These are phyloP conservation scores for Chlamydomonas sp. DNA, from an alignment of 139 green algal genomes.

Conservation along the genomic window DNA sequence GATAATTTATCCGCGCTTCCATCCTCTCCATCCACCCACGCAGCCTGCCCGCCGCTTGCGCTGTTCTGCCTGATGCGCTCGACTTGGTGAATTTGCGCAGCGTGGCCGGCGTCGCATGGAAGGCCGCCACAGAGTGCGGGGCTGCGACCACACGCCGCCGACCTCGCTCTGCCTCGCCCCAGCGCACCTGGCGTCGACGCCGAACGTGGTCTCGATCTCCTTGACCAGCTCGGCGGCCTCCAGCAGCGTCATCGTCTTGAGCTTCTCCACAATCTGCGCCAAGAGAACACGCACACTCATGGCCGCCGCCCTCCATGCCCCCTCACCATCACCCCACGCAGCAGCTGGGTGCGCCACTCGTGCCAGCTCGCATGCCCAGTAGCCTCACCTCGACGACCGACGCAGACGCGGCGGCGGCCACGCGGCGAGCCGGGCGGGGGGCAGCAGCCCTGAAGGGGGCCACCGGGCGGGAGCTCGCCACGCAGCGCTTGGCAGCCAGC, in stretches of 20 bases:
- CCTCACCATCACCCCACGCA: too few species aligned
- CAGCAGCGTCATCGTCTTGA: slow-evolving; percentile 60
- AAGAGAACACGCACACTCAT: too few species aligned
- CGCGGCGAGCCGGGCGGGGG: neutral
- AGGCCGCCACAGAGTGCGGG: too few species aligned
- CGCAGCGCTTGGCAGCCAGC: slow-evolving; percentile 4
- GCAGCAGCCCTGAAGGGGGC: slow-evolving; percentile 8
- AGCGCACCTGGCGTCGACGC: slow-evolving; percentile 34
- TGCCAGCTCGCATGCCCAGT: neutral
- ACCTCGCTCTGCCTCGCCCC: neutral
- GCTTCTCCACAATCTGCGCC: slow-evolving; percentile 48
- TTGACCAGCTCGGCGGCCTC: slow-evolving; percentile 55
- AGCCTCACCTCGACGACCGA: slow-evolving; percentile 12
- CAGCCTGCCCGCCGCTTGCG: too few species aligned
- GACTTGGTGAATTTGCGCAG: too few species aligned
- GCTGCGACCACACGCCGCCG: too few species aligned
- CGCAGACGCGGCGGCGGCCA: neutral
- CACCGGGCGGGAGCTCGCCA: neutral
- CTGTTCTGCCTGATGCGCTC: too few species aligned
- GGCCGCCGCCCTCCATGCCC: too few species aligned
- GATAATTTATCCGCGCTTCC: too few species aligned
- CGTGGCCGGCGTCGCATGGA: too few species aligned
- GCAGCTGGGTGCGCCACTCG: too few species aligned
- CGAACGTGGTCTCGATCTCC: slow-evolving; percentile 60
- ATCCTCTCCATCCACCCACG: too few species aligned